phyloP scores from a whole-genome alignment of 495 filamentous ascomycete genomes.

The Haplographium delicatum region DNA sequence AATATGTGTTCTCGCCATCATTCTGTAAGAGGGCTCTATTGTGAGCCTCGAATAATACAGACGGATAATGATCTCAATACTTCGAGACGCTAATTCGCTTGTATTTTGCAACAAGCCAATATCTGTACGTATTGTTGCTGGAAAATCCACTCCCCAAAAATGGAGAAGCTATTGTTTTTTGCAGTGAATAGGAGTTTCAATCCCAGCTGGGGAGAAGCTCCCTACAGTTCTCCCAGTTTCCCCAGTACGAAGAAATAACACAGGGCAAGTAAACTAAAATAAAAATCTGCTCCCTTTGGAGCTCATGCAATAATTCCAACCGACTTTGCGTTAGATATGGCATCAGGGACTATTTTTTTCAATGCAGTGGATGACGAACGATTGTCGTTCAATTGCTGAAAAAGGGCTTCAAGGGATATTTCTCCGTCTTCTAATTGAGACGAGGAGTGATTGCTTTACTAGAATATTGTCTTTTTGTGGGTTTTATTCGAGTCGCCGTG shows the following conservation, averaged over 20 bases:
- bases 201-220: not conserved
- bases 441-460: not conserved
- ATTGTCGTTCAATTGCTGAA: not conserved
- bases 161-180: too few species aligned
- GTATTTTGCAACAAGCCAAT: too few species aligned
- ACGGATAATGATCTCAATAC: not conserved
- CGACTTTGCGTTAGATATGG: slow-evolving; percentile 3
- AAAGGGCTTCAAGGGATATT: too few species aligned
- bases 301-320: slow-evolving; percentile 14
- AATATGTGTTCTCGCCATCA: not conserved
- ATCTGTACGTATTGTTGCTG: too few species aligned
- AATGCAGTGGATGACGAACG: not conserved
- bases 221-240: slow-evolving; percentile 1
- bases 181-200: too few species aligned
- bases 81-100: too few species aligned
- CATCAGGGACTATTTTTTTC: slow-evolving; percentile 13
- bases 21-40: not conserved
- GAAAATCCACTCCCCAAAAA: too few species aligned
- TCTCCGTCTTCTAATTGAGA: not conserved
- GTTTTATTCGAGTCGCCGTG: too few species aligned
- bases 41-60: not conserved
- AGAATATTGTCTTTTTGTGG: not conserved
- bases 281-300: slow-evolving; percentile 20
- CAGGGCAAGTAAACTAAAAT: slow-evolving; percentile 24
- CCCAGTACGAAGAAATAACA: too few species aligned